These are phyloP conservation scores for Suillus weaverae DNA, from an alignment of 768 basidiomycete species.

Conservation along the genomic window DNA sequence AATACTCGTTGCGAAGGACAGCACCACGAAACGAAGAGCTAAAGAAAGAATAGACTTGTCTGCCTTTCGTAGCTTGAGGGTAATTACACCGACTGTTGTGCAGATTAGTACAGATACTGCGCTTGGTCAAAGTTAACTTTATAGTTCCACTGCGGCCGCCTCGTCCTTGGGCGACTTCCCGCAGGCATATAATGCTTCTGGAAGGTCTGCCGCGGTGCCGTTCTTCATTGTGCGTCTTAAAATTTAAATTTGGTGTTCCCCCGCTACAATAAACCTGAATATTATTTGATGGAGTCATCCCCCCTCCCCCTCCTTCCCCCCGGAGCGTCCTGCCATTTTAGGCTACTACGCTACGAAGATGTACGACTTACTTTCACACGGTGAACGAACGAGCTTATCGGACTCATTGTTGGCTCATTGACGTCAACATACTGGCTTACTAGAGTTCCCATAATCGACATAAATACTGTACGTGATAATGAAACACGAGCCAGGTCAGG, in stretches of 20 bases:
- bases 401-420: neutral
- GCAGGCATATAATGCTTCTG: neutral
- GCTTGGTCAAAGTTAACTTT: neutral
- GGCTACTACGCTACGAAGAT: neutral
- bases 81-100: neutral
- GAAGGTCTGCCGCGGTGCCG: neutral
- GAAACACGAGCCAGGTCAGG: no score
- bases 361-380: neutral
- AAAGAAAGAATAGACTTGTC: neutral
- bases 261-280: neutral
- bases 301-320: neutral
- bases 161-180: neutral
- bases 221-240: neutral
- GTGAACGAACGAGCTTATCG: neutral
- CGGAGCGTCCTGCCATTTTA: neutral
- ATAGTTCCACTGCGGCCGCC: neutral
- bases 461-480: no score
- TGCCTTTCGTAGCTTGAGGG: neutral
- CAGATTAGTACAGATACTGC: neutral
- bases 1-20: neutral
- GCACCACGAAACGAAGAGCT: neutral
- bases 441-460: no score
- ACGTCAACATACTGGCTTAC: neutral
- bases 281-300: neutral
- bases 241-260: neutral